These are phyloP conservation scores for Sesbania bispinosa DNA, from an alignment of 306 rosid species.

Conservation along the genomic window DNA sequence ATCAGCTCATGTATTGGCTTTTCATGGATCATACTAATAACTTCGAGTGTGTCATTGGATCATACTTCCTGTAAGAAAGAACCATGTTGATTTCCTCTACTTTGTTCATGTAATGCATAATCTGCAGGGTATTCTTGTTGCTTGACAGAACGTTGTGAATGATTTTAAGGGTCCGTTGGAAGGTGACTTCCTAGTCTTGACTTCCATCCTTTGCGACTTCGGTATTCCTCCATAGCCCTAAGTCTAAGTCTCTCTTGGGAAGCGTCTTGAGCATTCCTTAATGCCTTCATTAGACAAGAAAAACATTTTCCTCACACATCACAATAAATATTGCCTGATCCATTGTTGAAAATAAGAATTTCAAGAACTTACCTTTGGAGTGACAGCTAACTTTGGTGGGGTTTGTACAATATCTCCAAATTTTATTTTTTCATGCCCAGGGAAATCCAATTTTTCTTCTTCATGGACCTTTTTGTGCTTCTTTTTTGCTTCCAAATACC, in stretches of 20 bases:
- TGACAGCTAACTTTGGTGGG: slow-evolving; percentile 67
- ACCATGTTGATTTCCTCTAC: background rate
- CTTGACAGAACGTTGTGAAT: background rate
- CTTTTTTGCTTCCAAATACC: slow-evolving; percentile 65
- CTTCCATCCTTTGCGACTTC: slow-evolving; percentile 75
- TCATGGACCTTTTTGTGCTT: slow-evolving; percentile 53
- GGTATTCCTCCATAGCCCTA: slow-evolving; percentile 73
- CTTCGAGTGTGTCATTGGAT: no score
- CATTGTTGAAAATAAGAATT: slow-evolving; percentile 6
- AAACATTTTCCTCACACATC: slow-evolving; percentile 9
- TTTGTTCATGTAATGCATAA: background rate
- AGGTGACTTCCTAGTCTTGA: slow-evolving; percentile 79
- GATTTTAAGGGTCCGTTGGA: slow-evolving; percentile 34
- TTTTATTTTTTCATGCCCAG: slow-evolving; percentile 63
- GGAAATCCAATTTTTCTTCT: slow-evolving; percentile 55
- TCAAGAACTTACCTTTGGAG: slow-evolving; percentile 59
- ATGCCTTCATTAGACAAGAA: slow-evolving; percentile 46
- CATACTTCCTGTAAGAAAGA: no score
- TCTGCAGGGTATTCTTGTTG: background rate
- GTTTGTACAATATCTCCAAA: slow-evolving; percentile 93
- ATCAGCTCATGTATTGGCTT: slow-evolving; percentile 1
- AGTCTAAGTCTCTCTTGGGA: slow-evolving; percentile 81
- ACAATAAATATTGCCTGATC: background rate
- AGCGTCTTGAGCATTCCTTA: slow-evolving; percentile 58
- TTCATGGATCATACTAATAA: background rate